Evolutionary conservation across 2,329 filamentous ascomycete species (phyloP).

Genomic region (Aspergillus hortae): DNA sequence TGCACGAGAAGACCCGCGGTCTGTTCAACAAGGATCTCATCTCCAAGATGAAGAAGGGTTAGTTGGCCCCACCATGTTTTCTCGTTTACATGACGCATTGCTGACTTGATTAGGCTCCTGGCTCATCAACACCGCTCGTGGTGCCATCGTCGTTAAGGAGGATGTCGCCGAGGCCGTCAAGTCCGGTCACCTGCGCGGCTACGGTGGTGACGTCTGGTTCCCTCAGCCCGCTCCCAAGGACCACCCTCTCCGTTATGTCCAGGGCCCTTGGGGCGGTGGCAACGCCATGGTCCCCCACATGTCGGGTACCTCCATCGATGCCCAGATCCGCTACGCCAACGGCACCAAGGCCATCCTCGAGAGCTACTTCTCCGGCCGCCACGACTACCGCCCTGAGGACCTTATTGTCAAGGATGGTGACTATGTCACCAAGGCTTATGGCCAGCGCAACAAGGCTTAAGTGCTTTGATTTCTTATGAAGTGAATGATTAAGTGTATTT

Average conservation of each 20-base stretch:
- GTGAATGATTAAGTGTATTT: slow-evolving; percentile 10
- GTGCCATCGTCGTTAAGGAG: slow-evolving; percentile 99
- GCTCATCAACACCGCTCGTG: slow-evolving; percentile 98
- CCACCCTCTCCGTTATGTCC: slow-evolving; percentile 85
- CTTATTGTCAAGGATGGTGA: slow-evolving; percentile 86
- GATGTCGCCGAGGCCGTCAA: slow-evolving; percentile 93
- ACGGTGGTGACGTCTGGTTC: slow-evolving; percentile 69
- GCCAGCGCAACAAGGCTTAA: slow-evolving; percentile 55
- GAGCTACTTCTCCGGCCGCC: slow-evolving; percentile 81
- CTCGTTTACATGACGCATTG: neutral
- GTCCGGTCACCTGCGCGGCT: slow-evolving; percentile 66
- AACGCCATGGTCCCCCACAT: slow-evolving; percentile 99
- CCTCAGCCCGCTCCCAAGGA: slow-evolving; percentile 93
- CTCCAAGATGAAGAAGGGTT: slow-evolving; percentile 96
- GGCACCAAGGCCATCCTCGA: slow-evolving; percentile 87
- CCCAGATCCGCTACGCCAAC: slow-evolving; percentile 85
- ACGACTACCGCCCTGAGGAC: slow-evolving; percentile 87
- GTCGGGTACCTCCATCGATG: slow-evolving; percentile 97
- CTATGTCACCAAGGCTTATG: slow-evolving; percentile 93
- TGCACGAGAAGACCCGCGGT: slow-evolving; percentile 95
- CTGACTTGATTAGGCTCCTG: slow-evolving; percentile 64
- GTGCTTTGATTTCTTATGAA: slow-evolving; percentile 8
- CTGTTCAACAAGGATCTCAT: slow-evolving; percentile 99
- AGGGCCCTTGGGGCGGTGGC: slow-evolving; percentile 93
- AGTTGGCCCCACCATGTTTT: slow-evolving; percentile 20